Percentiles rank a stretch among this genome's conserved stretches.
These are phyloP conservation scores for Fusarium bulbicola DNA, from an alignment of 2,329 filamentous ascomycete genomes.

Conservation along the genomic window DNA sequence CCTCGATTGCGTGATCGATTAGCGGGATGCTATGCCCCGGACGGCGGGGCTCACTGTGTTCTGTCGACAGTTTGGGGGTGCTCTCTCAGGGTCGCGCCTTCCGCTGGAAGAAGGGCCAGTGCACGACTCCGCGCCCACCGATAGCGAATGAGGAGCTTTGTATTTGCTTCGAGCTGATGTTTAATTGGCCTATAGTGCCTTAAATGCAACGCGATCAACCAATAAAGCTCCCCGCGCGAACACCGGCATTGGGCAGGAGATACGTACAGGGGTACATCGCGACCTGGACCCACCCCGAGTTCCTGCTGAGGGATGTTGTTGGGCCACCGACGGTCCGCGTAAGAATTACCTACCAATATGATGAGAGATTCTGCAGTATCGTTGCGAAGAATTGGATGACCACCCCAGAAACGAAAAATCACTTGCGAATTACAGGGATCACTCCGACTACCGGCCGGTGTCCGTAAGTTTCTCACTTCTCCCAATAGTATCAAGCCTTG, in stretches of 20 bases:
- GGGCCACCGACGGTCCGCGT: slow-evolving; percentile 44
- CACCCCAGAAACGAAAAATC: slow-evolving; percentile 3
- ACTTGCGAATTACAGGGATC: slow-evolving; percentile 1
- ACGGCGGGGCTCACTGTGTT: slow-evolving; percentile 39
- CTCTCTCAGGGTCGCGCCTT: slow-evolving; percentile 34
- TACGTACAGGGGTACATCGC: slow-evolving; percentile 22
- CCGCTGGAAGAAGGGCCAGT: slow-evolving; percentile 24
- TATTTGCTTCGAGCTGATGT: slow-evolving; percentile 35
- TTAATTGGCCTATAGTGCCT: slow-evolving; percentile 10
- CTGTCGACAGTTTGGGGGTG: slow-evolving; percentile 26
- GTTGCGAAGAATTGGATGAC: slow-evolving; percentile 26
- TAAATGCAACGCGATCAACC: slow-evolving; percentile 3
- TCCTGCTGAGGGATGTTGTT: slow-evolving; percentile 40
- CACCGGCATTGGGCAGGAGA: slow-evolving; percentile 24
- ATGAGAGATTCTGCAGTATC: slow-evolving; percentile 15
- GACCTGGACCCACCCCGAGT: slow-evolving; percentile 41
- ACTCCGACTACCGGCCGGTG: slow-evolving; percentile 44
- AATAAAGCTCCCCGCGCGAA: slow-evolving; percentile 28
- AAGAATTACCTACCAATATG: slow-evolving; percentile 14
- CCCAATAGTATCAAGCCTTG: background rate
- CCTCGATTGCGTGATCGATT: slow-evolving; percentile 46
- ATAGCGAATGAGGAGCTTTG: slow-evolving; percentile 39
- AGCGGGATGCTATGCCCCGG: slow-evolving; percentile 44
- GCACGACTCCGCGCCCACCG: slow-evolving; percentile 37
- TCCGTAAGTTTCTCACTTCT: slow-evolving; percentile 19